Percentiles rank a stretch among this genome's conserved stretches.
Evolutionary conservation across 495 filamentous ascomycete genomes (phyloP).

Genomic region (Letharia lupina): DNA sequence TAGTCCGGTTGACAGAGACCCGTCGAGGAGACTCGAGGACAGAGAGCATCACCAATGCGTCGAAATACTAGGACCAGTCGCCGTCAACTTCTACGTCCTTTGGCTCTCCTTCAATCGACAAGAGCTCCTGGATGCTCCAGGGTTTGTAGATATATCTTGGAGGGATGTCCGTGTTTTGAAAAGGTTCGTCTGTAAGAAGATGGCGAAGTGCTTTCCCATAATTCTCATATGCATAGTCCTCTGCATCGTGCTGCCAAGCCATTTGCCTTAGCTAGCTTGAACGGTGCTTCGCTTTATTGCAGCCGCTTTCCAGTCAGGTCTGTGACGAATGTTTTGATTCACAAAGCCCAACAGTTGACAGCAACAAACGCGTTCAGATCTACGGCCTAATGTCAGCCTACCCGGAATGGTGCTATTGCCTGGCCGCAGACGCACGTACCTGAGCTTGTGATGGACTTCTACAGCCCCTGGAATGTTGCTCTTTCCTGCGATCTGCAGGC

Average conservation of each 20-base stretch:
- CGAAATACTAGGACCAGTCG: background rate
- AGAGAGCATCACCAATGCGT: background rate
- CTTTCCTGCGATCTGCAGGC: constrained; percentile 49
- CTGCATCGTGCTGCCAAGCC: background rate
- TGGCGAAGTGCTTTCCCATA: background rate
- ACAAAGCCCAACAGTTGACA: background rate
- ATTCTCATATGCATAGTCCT: constrained; percentile 4
- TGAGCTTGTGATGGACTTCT: constrained; percentile 1
- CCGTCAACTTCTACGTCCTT: constrained; percentile 5
- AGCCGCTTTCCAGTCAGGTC: background rate
- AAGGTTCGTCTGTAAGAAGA: background rate
- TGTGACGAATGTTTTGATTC: background rate
- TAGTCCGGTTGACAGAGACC: background rate
- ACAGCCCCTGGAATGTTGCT: constrained; percentile 36
- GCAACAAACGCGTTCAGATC: background rate
- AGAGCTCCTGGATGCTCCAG: constrained; percentile 4
- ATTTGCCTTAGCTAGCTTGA: background rate
- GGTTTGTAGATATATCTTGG: background rate
- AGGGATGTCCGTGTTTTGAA: background rate
- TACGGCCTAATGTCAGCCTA: background rate
- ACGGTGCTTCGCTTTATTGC: background rate
- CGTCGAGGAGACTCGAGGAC: background rate
- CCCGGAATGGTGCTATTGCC: background rate
- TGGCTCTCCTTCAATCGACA: background rate
- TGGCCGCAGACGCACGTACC: background rate